Conservation (phyloP, 805 yeast species). For the Scheffersomyces amazonensis region DNA sequence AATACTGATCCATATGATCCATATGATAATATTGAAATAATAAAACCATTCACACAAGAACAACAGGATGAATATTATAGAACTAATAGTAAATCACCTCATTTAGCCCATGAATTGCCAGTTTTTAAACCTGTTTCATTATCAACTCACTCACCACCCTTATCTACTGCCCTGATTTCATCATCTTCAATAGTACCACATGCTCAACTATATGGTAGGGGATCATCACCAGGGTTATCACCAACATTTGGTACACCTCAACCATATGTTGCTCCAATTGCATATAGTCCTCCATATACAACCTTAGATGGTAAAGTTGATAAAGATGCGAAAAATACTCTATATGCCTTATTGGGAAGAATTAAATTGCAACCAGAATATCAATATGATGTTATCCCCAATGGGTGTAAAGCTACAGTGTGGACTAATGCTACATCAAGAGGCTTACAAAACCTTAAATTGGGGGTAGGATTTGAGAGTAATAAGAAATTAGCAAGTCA, state of each 20-base stretch:
- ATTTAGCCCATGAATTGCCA: neutral
- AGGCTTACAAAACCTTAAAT: conserved; percentile 10
- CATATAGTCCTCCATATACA: neutral
- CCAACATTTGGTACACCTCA: neutral
- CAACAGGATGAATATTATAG: neutral
- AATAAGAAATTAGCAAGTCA: conserved; percentile 38
- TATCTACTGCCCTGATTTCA: neutral
- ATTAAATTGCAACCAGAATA: conserved; percentile 29
- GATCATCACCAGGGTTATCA: neutral
- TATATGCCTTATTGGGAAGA: conserved; percentile 24
- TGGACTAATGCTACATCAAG: conserved; percentile 18
- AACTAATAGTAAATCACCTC: neutral
- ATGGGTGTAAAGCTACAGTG: conserved; percentile 22
- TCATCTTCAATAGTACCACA: neutral
- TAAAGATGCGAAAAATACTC: conserved; percentile 24
- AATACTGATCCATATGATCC: no score
- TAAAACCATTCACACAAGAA: neutral
- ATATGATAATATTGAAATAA: neutral
- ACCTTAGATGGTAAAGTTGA: conserved; percentile 7
- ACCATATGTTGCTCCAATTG: neutral
- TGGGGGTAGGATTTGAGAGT: conserved; percentile 29
- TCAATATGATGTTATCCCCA: conserved; percentile 14
- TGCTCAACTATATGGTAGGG: neutral
- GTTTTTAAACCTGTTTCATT: neutral
- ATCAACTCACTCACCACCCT: neutral